Conservation (phyloP, 495 filamentous ascomycete species). For the Ascodesmis nigricans region DNA sequence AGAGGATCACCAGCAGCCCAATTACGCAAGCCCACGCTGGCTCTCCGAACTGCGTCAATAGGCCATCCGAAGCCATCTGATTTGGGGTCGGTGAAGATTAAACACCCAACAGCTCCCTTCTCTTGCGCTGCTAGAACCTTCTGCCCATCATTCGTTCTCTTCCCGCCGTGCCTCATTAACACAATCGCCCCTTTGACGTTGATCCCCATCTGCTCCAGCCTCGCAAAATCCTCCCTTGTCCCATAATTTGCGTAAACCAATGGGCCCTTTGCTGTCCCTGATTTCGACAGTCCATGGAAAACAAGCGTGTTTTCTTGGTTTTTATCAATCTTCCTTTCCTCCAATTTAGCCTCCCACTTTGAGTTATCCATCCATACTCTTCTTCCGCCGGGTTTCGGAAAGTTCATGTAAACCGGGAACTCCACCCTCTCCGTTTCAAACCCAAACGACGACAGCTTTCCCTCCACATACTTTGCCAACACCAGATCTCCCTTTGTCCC, state of each 20-base stretch:
- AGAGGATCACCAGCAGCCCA: conserved; percentile 76
- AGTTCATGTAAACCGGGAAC: conserved; percentile 82
- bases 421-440: conserved; percentile 54
- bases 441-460: conserved; percentile 40
- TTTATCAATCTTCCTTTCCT: conserved; percentile 33
- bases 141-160: conserved; percentile 44
- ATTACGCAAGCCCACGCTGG: conserved; percentile 59
- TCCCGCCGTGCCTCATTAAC: conserved; percentile 59
- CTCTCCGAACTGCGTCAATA: conserved; percentile 57
- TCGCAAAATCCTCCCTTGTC: conserved; percentile 56
- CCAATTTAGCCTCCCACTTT: conserved; percentile 69
- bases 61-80: conserved; percentile 69
- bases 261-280: conserved; percentile 78
- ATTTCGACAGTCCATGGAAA: conserved; percentile 77
- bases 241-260: conserved; percentile 89
- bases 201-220: conserved; percentile 45
- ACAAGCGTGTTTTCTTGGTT: conserved; percentile 38
- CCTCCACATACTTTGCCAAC: conserved; percentile 60
- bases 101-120: conserved; percentile 61
- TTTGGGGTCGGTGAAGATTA: conserved; percentile 76
- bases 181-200: conserved; percentile 59
- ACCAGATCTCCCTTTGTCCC: conserved; percentile 76
- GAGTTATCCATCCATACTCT: conserved; percentile 51
- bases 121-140: conserved; percentile 81
- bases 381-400: conserved; percentile 53